Percentiles rank a stretch among this genome's conserved stretches.
These are phyloP conservation scores for Botrytis paeoniae DNA, from an alignment of 2,329 filamentous ascomycete genomes.

Conservation along the genomic window DNA sequence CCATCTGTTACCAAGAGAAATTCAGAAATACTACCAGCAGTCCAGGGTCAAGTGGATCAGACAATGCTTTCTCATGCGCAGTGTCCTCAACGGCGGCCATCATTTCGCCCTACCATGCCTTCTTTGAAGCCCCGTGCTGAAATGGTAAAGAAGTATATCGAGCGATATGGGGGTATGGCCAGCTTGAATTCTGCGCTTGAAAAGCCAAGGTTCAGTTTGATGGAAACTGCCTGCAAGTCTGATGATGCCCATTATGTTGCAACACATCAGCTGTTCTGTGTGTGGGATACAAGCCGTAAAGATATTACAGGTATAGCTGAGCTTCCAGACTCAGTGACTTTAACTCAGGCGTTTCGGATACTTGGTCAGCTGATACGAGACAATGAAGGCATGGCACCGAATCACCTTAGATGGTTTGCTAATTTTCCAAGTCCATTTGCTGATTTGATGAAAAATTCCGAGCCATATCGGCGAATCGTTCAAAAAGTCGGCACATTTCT, in stretches of 20 bases:
- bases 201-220: constrained; percentile 49
- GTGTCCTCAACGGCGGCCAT: constrained; percentile 25
- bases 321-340: constrained; percentile 28
- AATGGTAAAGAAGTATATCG: constrained; percentile 33
- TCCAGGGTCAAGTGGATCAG: not conserved
- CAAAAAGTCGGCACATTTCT: constrained; percentile 46
- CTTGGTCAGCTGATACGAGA: constrained; percentile 45
- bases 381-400: constrained; percentile 43
- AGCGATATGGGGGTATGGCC: constrained; percentile 25
- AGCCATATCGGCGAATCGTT: constrained; percentile 37
- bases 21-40: not conserved
- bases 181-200: constrained; percentile 41
- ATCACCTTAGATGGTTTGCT: constrained; percentile 46
- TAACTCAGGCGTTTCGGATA: constrained; percentile 38
- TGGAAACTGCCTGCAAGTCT: constrained; percentile 53
- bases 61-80: constrained; percentile 16
- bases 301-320: constrained; percentile 39
- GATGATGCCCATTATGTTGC: constrained; percentile 63
- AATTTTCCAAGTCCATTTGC: constrained; percentile 45
- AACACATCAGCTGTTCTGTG: constrained; percentile 63
- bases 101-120: constrained; percentile 25
- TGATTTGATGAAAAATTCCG: constrained; percentile 34
- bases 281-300: constrained; percentile 43
- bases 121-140: constrained; percentile 28
- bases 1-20: not conserved